Percentiles rank a stretch among this genome's conserved stretches.
Evolutionary conservation across 2,329 filamentous ascomycete genomes (phyloP).

Genomic region (Colletotrichum ledebouriae): DNA sequence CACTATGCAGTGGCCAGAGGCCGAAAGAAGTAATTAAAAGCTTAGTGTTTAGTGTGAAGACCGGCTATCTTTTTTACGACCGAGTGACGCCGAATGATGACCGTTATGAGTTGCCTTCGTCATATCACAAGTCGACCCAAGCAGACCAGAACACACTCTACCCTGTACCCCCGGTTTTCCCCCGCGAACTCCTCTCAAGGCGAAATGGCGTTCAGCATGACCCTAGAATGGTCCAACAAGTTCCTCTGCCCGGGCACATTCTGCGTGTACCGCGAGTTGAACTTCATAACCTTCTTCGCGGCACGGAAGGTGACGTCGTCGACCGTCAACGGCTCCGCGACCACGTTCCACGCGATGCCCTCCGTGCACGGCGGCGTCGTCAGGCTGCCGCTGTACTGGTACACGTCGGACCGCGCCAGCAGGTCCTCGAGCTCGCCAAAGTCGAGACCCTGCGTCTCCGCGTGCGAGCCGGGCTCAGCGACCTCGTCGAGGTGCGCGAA

Average conservation of each 20-base stretch:
- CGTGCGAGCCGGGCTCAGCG: constrained; percentile 53
- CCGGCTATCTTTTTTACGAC: no score
- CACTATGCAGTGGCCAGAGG: no score
- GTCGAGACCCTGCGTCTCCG: constrained; percentile 55
- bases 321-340: constrained; percentile 61
- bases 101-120: no score
- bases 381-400: constrained; percentile 69
- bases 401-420: constrained; percentile 55
- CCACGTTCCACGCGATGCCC: constrained; percentile 67
- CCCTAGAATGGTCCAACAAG: constrained; percentile 49
- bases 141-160: not conserved
- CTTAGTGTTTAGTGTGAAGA: no score
- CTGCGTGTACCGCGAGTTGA: constrained; percentile 69
- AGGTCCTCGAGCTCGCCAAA: constrained; percentile 56
- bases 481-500: constrained; percentile 56
- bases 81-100: no score
- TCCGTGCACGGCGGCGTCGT: constrained; percentile 74
- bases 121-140: not conserved
- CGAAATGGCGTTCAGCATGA: constrained; percentile 26
- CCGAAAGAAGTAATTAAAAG: no score
- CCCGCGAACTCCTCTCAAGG: not conserved
- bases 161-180: not conserved
- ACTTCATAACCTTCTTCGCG: constrained; percentile 67
- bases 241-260: constrained; percentile 61
- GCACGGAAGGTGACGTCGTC: constrained; percentile 62